Percentiles rank a stretch among this genome's conserved stretches.
Evolutionary conservation across 768 basidiomycete genomes (phyloP).

Genomic region (Kwoniella dendrophila): DNA sequence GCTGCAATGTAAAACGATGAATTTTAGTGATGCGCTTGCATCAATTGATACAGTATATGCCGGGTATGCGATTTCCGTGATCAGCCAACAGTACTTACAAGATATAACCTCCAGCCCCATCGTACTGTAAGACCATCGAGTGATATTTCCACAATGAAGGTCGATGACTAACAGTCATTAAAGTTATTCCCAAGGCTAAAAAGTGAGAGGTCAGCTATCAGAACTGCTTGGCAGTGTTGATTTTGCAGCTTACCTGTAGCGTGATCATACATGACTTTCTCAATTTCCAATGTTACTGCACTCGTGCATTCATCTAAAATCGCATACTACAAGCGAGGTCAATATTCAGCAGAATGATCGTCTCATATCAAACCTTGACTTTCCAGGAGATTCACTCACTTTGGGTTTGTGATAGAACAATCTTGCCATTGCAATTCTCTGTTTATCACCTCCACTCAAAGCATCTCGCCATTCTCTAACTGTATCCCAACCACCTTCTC

Average conservation of each 20-base stretch:
- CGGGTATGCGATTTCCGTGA: not conserved
- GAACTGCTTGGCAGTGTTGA: not conserved
- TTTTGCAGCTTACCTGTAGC: constrained; percentile 63
- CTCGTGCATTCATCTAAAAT: constrained; percentile 96
- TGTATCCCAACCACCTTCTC: constrained; percentile 94
- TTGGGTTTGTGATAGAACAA: constrained; percentile 94
- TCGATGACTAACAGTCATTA: constrained; percentile 92
- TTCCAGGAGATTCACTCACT: constrained; percentile 58
- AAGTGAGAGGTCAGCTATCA: not conserved
- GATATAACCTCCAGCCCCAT: constrained; percentile 91
- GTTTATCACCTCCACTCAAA: constrained; percentile 92
- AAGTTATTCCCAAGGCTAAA: constrained; percentile 74
- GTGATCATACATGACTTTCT: constrained; percentile 92
- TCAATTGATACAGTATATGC: not conserved
- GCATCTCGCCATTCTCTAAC: constrained; percentile 92
- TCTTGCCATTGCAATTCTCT: constrained; percentile 94
- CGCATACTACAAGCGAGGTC: constrained; percentile 67
- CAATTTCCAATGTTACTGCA: constrained; percentile 87
- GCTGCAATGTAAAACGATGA: constrained; percentile 58
- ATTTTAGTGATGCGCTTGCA: not conserved
- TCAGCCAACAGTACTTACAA: constrained; percentile 66
- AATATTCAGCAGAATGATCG: not conserved
- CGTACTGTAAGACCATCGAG: constrained; percentile 82
- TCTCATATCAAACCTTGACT: not conserved
- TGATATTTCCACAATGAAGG: constrained; percentile 84